phyloP scores from a whole-genome alignment of 2,329 filamentous ascomycete genomes.

The Aspergillus jensenii region DNA sequence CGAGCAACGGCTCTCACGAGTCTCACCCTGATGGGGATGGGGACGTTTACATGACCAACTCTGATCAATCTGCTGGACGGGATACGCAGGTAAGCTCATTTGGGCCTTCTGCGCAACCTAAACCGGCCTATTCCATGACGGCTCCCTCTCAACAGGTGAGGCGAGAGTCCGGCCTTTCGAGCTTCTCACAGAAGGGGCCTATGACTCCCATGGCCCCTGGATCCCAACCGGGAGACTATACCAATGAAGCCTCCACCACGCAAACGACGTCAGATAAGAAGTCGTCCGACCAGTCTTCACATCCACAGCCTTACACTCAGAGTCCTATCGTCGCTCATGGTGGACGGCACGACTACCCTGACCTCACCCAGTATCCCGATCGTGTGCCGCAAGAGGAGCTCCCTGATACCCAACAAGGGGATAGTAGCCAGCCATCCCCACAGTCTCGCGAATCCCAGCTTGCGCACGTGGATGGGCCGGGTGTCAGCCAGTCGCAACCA shows the following conservation, averaged over 20 bases:
- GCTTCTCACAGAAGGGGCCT: conserved; percentile 50
- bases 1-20: conserved; percentile 56
- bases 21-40: conserved; percentile 47
- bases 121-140: conserved; percentile 46
- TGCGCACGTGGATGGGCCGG: conserved; percentile 27
- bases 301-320: conserved; percentile 68
- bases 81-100: conserved; percentile 50
- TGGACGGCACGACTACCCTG: conserved; percentile 49
- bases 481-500: conserved; percentile 40
- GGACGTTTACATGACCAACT: conserved; percentile 63
- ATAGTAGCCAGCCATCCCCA: conserved; percentile 34
- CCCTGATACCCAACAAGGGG: conserved; percentile 62
- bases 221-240: conserved; percentile 61
- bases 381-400: conserved; percentile 57
- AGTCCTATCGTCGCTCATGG: conserved; percentile 48
- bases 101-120: conserved; percentile 51
- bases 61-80: conserved; percentile 42
- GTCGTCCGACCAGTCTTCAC: conserved; percentile 72
- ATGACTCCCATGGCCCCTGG: conserved; percentile 60
- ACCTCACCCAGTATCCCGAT: conserved; percentile 52
- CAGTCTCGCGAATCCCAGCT: conserved; percentile 25
- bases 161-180: conserved; percentile 47
- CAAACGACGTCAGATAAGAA: conserved; percentile 78
- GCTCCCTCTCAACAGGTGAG: conserved; percentile 48
- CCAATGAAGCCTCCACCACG: conserved; percentile 90